phyloP scores from a whole-genome alignment of 768 basidiomycete species.

The Rhodotorula paludigena region DNA sequence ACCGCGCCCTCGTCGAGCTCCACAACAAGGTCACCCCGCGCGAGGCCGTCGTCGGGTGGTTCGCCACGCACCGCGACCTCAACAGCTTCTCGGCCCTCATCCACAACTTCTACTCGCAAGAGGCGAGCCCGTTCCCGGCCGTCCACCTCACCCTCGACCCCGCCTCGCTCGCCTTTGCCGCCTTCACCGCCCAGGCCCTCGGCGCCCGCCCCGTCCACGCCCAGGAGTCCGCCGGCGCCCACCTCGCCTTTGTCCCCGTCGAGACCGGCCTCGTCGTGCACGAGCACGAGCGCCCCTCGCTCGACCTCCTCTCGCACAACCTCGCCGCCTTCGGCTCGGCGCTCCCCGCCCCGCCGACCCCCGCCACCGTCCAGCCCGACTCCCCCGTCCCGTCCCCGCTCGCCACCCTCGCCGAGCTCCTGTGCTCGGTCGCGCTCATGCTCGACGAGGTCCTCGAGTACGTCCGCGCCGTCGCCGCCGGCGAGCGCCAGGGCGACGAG shows the following conservation, averaged over 20 bases:
- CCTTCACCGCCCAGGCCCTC: conserved; percentile 76
- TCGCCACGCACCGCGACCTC: conserved; percentile 81
- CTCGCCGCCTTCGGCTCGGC: conserved; percentile 9
- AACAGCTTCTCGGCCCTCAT: conserved; percentile 95
- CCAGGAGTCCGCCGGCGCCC: conserved; percentile 54
- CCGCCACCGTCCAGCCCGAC: conserved; percentile 6
- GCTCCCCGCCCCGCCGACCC: neutral
- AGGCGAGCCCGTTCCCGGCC: conserved; percentile 79
- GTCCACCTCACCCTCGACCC: conserved; percentile 89
- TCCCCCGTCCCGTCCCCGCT: conserved; percentile 60
- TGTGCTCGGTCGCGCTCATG: conserved; percentile 66
- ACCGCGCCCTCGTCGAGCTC: conserved; percentile 84
- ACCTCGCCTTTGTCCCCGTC: conserved; percentile 88
- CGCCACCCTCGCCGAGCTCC: conserved; percentile 67
- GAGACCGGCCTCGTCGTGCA: conserved; percentile 79
- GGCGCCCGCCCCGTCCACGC: conserved; percentile 64
- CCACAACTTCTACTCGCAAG: conserved; percentile 94
- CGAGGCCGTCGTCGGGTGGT: conserved; percentile 95
- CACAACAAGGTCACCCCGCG: conserved; percentile 76
- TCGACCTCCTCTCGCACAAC: conserved; percentile 53
- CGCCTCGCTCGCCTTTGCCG: conserved; percentile 73
- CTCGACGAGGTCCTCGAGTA: conserved; percentile 80
- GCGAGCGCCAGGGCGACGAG: conserved; percentile 72
- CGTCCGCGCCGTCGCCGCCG: conserved; percentile 71
- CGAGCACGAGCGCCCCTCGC: conserved; percentile 74